These are phyloP conservation scores for Hypoxylon perforatum DNA, from an alignment of 495 filamentous ascomycete genomes.

Conservation along the genomic window DNA sequence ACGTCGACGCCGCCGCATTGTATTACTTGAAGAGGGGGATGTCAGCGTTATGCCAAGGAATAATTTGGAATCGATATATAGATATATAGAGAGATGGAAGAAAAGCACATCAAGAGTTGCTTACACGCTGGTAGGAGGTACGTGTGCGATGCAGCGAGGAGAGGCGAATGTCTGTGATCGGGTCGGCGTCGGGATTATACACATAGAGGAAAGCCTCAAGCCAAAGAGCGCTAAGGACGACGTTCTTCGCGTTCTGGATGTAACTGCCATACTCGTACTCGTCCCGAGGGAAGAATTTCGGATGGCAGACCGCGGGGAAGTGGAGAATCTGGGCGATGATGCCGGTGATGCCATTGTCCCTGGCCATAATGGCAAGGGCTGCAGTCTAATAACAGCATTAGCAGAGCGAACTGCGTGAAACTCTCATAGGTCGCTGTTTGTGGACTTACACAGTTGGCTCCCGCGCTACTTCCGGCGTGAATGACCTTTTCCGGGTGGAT, in stretches of 20 bases:
- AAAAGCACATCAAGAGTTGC: too few species aligned
- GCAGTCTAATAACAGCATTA: conserved; percentile 26
- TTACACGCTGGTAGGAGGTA: conserved; percentile 43
- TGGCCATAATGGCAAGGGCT: conserved; percentile 26
- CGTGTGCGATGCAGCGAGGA: conserved; percentile 28
- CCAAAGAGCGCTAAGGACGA: conserved; percentile 30
- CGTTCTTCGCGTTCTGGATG: conserved; percentile 37
- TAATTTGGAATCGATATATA: too few species aligned
- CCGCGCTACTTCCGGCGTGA: conserved; percentile 40
- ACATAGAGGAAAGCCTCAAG: conserved; percentile 36
- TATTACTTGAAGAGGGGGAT: conserved; percentile 32
- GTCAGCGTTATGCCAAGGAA: not conserved
- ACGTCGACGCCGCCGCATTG: conserved; percentile 41
- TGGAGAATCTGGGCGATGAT: conserved; percentile 43
- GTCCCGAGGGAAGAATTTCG: conserved; percentile 40
- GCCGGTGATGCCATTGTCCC: conserved; percentile 36
- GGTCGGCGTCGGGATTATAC: conserved; percentile 32
- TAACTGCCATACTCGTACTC: conserved; percentile 45
- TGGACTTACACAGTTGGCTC: conserved; percentile 35
- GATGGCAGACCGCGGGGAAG: conserved; percentile 44
- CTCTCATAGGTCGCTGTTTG: not conserved
- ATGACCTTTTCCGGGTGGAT: conserved; percentile 41
- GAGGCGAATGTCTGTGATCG: conserved; percentile 37
- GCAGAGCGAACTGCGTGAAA: too few species aligned
- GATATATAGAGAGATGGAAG: not conserved